Evolutionary conservation across 2,329 filamentous ascomycete species (phyloP).

Genomic region (Pyrenophora graminea): DNA sequence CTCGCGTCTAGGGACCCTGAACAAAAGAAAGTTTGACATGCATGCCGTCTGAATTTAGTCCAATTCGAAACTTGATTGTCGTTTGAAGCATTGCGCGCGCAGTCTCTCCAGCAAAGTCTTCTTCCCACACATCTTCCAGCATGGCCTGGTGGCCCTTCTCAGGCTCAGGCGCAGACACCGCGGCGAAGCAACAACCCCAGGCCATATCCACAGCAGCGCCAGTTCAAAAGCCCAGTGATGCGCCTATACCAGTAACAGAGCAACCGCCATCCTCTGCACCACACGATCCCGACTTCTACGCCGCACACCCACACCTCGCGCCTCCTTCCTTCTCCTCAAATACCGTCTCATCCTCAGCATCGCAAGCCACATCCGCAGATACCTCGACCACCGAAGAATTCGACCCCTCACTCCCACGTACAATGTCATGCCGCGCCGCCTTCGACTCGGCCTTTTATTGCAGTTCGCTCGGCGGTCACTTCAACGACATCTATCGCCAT

Average conservation of each 20-base stretch:
- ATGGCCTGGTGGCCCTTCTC: constrained; percentile 35
- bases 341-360: constrained; percentile 13
- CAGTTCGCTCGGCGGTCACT: constrained; percentile 87
- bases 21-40: background rate
- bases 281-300: constrained; percentile 57
- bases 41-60: background rate
- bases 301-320: constrained; percentile 57
- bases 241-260: constrained; percentile 17
- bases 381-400: constrained; percentile 18
- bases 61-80: too few relatives aligned
- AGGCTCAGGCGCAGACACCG: constrained; percentile 16
- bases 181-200: constrained; percentile 23
- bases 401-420: constrained; percentile 64
- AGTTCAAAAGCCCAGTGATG: constrained; percentile 9
- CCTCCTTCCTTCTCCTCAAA: constrained; percentile 26
- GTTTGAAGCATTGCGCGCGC: background rate
- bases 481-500: constrained; percentile 87
- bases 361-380: constrained; percentile 1
- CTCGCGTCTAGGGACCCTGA: constrained; percentile 1
- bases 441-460: constrained; percentile 96
- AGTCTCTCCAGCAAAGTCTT: background rate
- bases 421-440: constrained; percentile 85
- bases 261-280: constrained; percentile 45
- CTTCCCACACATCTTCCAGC: constrained; percentile 3
- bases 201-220: constrained; percentile 4